Evolutionary conservation across 192 early-diverging fungal species (phyloP).

Genomic region (Nowakowskiella sp.): DNA sequence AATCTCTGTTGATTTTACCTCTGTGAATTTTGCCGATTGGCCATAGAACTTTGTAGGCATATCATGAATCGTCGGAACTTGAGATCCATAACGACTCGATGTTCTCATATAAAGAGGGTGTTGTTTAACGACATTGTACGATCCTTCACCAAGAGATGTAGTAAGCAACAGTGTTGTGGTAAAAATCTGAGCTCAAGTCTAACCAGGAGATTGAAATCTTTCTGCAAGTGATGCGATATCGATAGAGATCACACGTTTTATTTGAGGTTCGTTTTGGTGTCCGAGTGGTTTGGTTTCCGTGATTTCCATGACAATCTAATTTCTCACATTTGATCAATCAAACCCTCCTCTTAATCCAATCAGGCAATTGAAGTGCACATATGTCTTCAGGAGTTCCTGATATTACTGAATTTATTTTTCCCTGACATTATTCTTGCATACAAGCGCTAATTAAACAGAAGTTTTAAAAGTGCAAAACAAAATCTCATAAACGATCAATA

Average conservation of each 20-base stretch:
- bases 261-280: background rate
- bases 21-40: conserved; percentile 35
- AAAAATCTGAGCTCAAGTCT: background rate
- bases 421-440: too few species aligned
- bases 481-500: too few species aligned
- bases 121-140: conserved; percentile 25
- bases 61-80: conserved; percentile 39
- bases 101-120: conserved; percentile 47
- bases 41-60: conserved; percentile 46
- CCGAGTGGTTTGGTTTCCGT: background rate
- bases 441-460: too few species aligned
- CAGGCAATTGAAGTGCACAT: too few species aligned
- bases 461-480: too few species aligned
- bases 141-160: background rate
- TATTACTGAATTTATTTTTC: too few species aligned
- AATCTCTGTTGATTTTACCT: conserved; percentile 12
- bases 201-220: conserved; percentile 40
- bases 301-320: background rate
- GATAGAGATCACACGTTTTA: conserved; percentile 28
- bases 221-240: conserved; percentile 21
- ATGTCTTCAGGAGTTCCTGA: too few species aligned
- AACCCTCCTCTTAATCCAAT: too few species aligned
- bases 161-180: background rate
- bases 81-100: conserved; percentile 30
- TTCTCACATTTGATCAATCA: too few species aligned